Conservation (phyloP, 345 rosid genomes). For the Hibiscus mutabilis region DNA sequence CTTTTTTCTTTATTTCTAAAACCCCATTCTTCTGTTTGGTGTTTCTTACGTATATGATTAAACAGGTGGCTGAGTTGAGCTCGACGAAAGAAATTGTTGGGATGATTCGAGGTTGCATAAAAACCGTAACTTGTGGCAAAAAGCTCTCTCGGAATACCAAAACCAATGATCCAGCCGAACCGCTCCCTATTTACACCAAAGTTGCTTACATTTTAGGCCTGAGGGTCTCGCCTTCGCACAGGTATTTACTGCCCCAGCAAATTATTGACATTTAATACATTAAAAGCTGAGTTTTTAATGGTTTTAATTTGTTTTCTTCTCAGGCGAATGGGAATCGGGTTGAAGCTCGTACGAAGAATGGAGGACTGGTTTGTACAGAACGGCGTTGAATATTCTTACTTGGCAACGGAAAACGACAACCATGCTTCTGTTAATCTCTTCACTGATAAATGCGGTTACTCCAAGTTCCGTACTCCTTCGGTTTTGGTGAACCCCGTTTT, state of each 20-base stretch:
- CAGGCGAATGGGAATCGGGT: slow-evolving; percentile 92
- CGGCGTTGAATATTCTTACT: slow-evolving; percentile 84
- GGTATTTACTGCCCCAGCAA: slow-evolving; percentile 31
- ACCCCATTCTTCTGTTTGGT: background rate
- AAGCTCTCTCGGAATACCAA: slow-evolving; percentile 31
- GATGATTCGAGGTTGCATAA: slow-evolving; percentile 84
- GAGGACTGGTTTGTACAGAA: slow-evolving; percentile 79
- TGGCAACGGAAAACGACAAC: slow-evolving; percentile 94
- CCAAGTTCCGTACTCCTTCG: slow-evolving; percentile 84
- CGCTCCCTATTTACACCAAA: slow-evolving; percentile 62
- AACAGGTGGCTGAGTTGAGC: slow-evolving; percentile 79
- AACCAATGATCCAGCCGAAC: slow-evolving; percentile 11
- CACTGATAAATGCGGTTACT: slow-evolving; percentile 85
- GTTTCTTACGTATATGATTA: background rate
- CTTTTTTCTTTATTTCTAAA: background rate
- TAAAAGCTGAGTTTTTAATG: background rate
- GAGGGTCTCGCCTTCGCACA: slow-evolving; percentile 78
- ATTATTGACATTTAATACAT: background rate
- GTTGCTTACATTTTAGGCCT: slow-evolving; percentile 87
- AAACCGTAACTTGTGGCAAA: slow-evolving; percentile 84
- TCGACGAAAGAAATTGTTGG: slow-evolving; percentile 64
- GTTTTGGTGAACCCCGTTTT: slow-evolving; percentile 85
- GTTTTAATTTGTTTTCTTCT: background rate
- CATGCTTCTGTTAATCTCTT: slow-evolving; percentile 76
- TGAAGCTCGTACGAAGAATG: slow-evolving; percentile 50